Conservation (phyloP, 1,284 basidiomycete genomes). For the Papiliotrema flavescens region DNA sequence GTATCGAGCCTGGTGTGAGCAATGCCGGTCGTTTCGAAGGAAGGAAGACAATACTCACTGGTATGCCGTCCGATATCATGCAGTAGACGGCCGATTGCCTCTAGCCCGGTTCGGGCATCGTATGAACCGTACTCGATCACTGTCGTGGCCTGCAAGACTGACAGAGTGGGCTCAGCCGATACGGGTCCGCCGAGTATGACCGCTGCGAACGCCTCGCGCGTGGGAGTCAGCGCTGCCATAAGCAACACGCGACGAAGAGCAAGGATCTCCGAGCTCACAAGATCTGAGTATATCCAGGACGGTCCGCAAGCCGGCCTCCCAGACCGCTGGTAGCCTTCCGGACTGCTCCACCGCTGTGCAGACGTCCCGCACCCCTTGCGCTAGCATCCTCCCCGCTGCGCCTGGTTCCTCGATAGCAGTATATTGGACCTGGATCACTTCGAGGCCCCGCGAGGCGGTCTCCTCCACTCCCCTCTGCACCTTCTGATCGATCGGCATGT, state of each 20-base stretch:
- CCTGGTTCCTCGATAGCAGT: background rate
- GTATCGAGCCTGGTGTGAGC: constrained; percentile 12
- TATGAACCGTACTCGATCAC: background rate
- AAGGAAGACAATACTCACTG: background rate
- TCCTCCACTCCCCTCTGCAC: constrained; percentile 13
- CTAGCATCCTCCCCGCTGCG: background rate
- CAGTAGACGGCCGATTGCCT: background rate
- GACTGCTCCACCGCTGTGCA: constrained; percentile 6
- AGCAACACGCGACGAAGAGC: background rate
- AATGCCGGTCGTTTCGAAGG: background rate
- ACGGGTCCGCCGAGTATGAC: background rate
- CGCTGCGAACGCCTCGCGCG: background rate
- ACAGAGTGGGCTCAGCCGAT: background rate
- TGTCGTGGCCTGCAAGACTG: constrained; percentile 3
- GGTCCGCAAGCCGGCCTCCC: constrained; percentile 21
- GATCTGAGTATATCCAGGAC: constrained; percentile 11
- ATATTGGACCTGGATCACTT: constrained; percentile 24
- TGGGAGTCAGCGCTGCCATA: background rate
- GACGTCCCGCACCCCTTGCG: constrained; percentile 6
- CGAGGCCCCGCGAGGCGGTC: constrained; percentile 27
- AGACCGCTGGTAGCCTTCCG: constrained; percentile 7
- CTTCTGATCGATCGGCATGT: constrained; percentile 8
- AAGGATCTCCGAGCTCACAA: constrained; percentile 5
- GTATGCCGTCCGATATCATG: background rate
- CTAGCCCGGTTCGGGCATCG: background rate